These are phyloP conservation scores for Kokia cookei DNA, from an alignment of 441 rosid species.

Conservation along the genomic window DNA sequence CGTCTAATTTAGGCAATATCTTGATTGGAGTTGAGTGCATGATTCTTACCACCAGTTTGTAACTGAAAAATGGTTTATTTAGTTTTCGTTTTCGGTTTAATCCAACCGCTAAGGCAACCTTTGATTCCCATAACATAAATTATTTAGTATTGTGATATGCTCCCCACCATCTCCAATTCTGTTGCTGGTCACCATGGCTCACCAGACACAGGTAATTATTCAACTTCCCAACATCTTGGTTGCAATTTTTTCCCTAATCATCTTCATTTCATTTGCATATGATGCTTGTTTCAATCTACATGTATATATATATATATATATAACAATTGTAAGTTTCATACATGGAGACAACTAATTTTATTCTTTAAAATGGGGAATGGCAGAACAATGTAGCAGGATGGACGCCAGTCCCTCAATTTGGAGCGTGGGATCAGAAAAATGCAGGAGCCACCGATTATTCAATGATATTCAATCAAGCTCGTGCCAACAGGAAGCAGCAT, in stretches of 20 bases:
- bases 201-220: background rate
- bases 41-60: background rate
- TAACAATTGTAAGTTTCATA: too few species aligned
- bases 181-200: background rate
- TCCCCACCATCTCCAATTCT: background rate
- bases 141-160: background rate
- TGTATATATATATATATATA: too few species aligned
- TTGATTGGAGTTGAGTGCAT: too few species aligned
- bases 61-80: background rate
- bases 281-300: background rate
- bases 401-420: constrained; percentile 69
- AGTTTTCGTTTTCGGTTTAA: background rate
- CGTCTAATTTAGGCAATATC: background rate
- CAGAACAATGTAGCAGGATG: constrained; percentile 31
- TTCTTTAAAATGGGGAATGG: background rate
- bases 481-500: constrained; percentile 57
- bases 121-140: background rate
- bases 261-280: background rate
- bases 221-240: background rate
- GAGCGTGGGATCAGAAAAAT: constrained; percentile 66
- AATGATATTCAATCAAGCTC: constrained; percentile 60
- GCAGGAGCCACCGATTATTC: constrained; percentile 53
- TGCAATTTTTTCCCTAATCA: background rate
- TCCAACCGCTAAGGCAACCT: background rate
- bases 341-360: too few species aligned